Evolutionary conservation across 768 basidiomycete species (phyloP).

Genomic region (Mycena crocata): DNA sequence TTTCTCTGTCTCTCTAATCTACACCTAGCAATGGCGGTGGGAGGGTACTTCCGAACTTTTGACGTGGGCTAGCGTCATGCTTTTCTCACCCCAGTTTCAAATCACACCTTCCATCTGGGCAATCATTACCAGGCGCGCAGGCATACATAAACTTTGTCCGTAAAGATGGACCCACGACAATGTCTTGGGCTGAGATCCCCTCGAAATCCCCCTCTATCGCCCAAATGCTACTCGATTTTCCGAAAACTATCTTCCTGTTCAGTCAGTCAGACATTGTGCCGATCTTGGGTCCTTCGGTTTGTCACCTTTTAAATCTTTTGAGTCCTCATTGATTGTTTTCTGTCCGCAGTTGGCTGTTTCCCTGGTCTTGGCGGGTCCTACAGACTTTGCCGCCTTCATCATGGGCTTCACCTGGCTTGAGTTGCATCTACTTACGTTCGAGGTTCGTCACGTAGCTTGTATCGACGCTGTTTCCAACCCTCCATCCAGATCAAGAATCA

Average conservation of each 20-base stretch:
- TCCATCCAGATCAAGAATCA: no score
- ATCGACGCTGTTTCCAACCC: no score
- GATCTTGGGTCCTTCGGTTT: conserved; percentile 25
- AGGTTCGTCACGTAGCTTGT: not conserved
- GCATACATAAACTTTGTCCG: not conserved
- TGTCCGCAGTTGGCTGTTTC: conserved; percentile 32
- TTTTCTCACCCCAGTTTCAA: not conserved
- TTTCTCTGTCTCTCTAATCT: no score
- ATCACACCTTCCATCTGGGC: not conserved
- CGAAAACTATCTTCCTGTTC: conserved; percentile 20
- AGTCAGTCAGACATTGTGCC: conserved; percentile 26
- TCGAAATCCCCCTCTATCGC: not conserved
- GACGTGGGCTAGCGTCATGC: not conserved
- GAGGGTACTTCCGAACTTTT: no score
- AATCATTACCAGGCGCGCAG: not conserved
- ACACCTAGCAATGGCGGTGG: no score
- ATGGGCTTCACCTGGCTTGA: conserved; percentile 3
- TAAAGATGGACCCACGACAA: not conserved
- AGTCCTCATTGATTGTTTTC: not conserved
- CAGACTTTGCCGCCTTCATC: not conserved
- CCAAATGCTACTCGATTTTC: conserved; percentile 8
- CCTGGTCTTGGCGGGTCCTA: conserved; percentile 26
- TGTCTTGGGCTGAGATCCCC: not conserved
- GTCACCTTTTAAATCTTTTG: not conserved
- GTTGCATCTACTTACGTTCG: conserved; percentile 4